Evolutionary conservation across 805 yeast species (phyloP).

Genomic region (Barnettozyma botsteinii): DNA sequence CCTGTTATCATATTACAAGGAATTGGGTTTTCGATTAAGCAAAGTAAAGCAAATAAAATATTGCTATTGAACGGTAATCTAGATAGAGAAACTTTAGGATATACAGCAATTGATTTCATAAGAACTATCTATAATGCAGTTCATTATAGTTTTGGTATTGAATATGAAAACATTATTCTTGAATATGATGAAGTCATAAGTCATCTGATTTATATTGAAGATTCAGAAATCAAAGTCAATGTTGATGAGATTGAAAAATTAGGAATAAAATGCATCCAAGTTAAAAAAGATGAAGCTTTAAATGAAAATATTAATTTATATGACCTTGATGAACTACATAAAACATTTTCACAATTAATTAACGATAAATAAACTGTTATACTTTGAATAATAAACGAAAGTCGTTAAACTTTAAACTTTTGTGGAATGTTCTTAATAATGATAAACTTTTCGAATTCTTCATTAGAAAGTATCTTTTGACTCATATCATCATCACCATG

Average conservation of each 20-base stretch:
- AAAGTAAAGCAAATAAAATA: conserved; percentile 38
- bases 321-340: conserved; percentile 38
- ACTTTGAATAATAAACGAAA: not conserved
- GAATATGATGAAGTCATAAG: conserved; percentile 49
- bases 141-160: conserved; percentile 37
- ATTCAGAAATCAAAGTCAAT: conserved; percentile 48
- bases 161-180: not conserved
- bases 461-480: conserved; percentile 29
- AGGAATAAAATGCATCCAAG: conserved; percentile 45
- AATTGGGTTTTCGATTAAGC: conserved; percentile 53
- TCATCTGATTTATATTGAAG: conserved; percentile 51
- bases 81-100: conserved; percentile 76
- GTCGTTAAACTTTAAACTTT: conserved; percentile 26
- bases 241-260: conserved; percentile 30
- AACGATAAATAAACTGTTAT: not conserved
- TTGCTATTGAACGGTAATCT: conserved; percentile 64
- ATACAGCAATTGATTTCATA: conserved; percentile 56
- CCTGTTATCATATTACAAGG: conserved; percentile 76
- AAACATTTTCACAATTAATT: conserved; percentile 10
- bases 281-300: conserved; percentile 24
- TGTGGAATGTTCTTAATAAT: conserved; percentile 32
- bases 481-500: conserved; percentile 75
- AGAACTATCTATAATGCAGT: conserved; percentile 51
- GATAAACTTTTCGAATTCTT: conserved; percentile 36
- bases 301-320: conserved; percentile 28